These are phyloP conservation scores for Trypanosomatidae sp. DNA, from an alignment of 208 protist genomes.

Conservation along the genomic window DNA sequence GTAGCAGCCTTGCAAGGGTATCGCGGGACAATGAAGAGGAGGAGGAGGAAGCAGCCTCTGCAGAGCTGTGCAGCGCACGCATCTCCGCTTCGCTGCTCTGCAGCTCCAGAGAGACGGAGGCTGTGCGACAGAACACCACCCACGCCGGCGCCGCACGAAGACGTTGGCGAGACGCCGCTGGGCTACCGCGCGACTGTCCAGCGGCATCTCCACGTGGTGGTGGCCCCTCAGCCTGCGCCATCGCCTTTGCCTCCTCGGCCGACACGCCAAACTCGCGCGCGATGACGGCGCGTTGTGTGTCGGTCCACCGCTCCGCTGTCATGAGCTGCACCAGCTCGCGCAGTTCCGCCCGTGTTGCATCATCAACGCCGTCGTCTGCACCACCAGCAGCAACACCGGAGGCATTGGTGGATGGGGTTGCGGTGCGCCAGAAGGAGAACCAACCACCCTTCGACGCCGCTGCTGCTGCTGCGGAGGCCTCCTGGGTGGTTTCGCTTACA, in stretches of 20 bases:
- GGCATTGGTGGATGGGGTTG: no score
- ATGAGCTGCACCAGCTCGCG: slow-evolving; percentile 60
- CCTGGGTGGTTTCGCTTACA: background rate
- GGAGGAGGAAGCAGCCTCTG: no score
- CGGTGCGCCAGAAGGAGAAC: slow-evolving; percentile 30
- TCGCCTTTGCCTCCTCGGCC: slow-evolving; percentile 39
- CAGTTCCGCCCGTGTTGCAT: slow-evolving; percentile 42
- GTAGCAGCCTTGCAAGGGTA: slow-evolving; percentile 10
- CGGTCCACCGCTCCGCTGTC: slow-evolving; percentile 49
- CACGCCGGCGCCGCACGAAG: no score
- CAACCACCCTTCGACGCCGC: slow-evolving; percentile 4
- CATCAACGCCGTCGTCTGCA: slow-evolving; percentile 12
- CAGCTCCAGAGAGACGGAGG: slow-evolving; percentile 27
- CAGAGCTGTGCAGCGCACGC: no score
- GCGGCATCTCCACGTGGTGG: background rate
- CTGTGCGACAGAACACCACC: no score
- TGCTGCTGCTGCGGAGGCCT: background rate
- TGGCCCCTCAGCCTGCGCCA: slow-evolving; percentile 5
- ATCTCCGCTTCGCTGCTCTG: slow-evolving; percentile 15
- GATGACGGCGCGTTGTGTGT: slow-evolving; percentile 59
- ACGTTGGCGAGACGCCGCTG: background rate
- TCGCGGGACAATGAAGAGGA: slow-evolving; percentile 5
- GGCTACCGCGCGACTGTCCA: no score
- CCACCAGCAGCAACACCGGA: background rate
- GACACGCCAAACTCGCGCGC: slow-evolving; percentile 68